Conservation (phyloP, 768 basidiomycete species). For the Kwoniella dendrophila region DNA sequence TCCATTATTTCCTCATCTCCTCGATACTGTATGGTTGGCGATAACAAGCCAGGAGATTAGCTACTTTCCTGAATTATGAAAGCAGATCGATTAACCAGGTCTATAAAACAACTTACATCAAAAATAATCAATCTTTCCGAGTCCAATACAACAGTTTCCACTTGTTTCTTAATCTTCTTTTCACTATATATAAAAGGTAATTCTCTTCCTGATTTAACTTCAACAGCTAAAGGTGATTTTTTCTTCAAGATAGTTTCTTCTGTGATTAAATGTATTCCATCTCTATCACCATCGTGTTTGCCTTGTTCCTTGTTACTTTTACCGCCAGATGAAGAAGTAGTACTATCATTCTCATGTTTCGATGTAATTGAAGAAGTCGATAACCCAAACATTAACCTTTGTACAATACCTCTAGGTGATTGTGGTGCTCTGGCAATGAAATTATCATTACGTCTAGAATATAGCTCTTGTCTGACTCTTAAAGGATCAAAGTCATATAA, state of each 20-base stretch:
- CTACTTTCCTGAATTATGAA: too few relatives aligned
- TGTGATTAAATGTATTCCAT: constrained; percentile 34
- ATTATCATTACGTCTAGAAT: constrained; percentile 9
- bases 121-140: constrained; percentile 41
- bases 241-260: constrained; percentile 28
- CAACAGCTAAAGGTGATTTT: constrained; percentile 17
- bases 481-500: constrained; percentile 53
- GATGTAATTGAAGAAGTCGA: constrained; percentile 1
- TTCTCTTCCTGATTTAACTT: constrained; percentile 32
- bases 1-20: constrained; percentile 20
- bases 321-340: neutral
- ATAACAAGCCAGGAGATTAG: too few relatives aligned
- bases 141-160: constrained; percentile 39
- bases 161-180: constrained; percentile 14
- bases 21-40: too few relatives aligned
- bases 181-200: constrained; percentile 38
- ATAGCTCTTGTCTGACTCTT: constrained; percentile 28
- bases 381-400: constrained; percentile 10
- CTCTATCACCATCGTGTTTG: constrained; percentile 23
- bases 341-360: neutral
- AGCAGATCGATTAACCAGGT: too few relatives aligned
- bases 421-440: neutral
- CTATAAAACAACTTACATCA: constrained; percentile 33
- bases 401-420: neutral
- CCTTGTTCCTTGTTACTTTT: neutral